Percentiles rank a stretch among this genome's conserved stretches.
Conservation (phyloP, 164 flowering plant species). For the Protea cynaroides region DNA sequence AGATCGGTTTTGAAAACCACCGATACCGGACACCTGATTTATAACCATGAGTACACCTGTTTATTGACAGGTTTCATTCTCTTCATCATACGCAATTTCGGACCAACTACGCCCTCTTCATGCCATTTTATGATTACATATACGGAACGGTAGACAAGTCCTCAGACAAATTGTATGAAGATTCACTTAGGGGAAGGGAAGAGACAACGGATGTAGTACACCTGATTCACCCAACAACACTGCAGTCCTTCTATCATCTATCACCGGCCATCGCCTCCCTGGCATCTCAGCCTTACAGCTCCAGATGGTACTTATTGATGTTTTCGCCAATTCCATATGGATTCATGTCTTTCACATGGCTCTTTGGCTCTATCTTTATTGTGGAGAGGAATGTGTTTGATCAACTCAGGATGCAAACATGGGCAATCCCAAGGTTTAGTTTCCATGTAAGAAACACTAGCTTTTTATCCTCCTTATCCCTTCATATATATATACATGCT, state of each 20-base stretch:
- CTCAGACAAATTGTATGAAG: slow-evolving; percentile 39
- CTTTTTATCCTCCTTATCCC: background rate
- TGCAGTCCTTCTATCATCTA: slow-evolving; percentile 61
- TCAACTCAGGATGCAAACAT: slow-evolving; percentile 51
- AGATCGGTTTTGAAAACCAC: too few relatives aligned
- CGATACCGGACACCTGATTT: too few relatives aligned
- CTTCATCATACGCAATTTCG: slow-evolving; percentile 51
- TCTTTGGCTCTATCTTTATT: slow-evolving; percentile 39
- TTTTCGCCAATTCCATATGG: slow-evolving; percentile 55
- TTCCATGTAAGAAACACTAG: slow-evolving; percentile 37
- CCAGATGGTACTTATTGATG: slow-evolving; percentile 59
- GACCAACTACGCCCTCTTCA: slow-evolving; percentile 49
- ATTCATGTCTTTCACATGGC: slow-evolving; percentile 40
- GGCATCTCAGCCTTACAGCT: slow-evolving; percentile 49
- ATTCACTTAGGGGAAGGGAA: slow-evolving; percentile 28
- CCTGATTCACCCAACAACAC: slow-evolving; percentile 63
- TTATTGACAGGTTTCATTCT: slow-evolving; percentile 39
- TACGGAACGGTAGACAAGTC: slow-evolving; percentile 55
- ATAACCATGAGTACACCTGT: too few relatives aligned
- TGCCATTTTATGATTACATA: slow-evolving; percentile 49
- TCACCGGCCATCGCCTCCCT: slow-evolving; percentile 52
- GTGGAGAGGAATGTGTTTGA: slow-evolving; percentile 48
- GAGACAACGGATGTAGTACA: slow-evolving; percentile 55
- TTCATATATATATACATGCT: too few relatives aligned
- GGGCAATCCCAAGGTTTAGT: slow-evolving; percentile 60